Evolutionary conservation across 2,329 filamentous ascomycete species (phyloP).

Genomic region (Phyllosticta ampelicida): DNA sequence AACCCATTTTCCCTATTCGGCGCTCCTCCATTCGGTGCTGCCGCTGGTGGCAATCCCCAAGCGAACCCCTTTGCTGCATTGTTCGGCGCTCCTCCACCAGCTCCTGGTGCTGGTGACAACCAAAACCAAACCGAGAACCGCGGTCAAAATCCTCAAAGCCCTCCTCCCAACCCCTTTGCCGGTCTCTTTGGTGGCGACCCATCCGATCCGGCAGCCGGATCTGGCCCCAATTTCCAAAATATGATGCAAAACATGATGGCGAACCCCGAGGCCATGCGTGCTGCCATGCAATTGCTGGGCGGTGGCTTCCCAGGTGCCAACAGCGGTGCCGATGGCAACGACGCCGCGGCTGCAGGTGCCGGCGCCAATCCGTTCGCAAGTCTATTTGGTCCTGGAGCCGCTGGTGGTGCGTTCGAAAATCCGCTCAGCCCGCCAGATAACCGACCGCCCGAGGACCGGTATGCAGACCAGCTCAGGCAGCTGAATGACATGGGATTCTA

Average conservation of each 20-base stretch:
- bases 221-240: constrained; percentile 24
- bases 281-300: constrained; percentile 45
- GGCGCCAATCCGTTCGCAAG: constrained; percentile 31
- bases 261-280: constrained; percentile 47
- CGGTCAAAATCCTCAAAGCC: not conserved
- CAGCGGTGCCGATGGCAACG: constrained; percentile 38
- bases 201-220: constrained; percentile 34
- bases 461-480: constrained; percentile 79
- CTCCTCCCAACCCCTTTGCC: constrained; percentile 53
- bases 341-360: constrained; percentile 19
- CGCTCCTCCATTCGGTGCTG: constrained; percentile 23
- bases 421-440: constrained; percentile 56
- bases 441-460: constrained; percentile 85
- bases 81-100: constrained; percentile 30
- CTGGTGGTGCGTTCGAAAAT: constrained; percentile 18
- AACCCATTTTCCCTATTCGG: constrained; percentile 39
- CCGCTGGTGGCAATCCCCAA: constrained; percentile 17
- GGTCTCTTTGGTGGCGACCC: constrained; percentile 43
- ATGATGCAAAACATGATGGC: constrained; percentile 41
- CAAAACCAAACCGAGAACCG: constrained; percentile 14
- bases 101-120: constrained; percentile 21
- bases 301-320: constrained; percentile 31
- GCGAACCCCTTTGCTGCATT: constrained; percentile 53
- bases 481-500: constrained; percentile 99
- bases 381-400: constrained; percentile 23